Percentiles rank a stretch among this genome's conserved stretches.
These are phyloP conservation scores for Debaryomycetaceae sp. DNA, from an alignment of 1,139 yeast genomes.

Conservation along the genomic window DNA sequence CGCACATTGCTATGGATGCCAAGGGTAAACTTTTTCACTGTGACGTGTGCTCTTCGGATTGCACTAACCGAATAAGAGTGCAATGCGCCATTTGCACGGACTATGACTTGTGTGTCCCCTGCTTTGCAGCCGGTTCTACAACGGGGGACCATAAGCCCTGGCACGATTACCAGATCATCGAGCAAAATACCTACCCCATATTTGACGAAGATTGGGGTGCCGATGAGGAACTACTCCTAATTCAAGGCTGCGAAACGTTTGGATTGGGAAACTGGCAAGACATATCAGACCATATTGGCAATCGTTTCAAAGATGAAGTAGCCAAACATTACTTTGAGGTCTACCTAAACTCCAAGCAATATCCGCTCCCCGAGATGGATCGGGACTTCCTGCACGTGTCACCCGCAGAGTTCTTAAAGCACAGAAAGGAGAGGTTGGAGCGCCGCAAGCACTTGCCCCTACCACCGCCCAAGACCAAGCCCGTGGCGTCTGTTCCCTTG, in stretches of 20 bases:
- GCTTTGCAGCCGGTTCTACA: conserved; percentile 80
- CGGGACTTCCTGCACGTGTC: conserved; percentile 59
- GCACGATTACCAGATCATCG: conserved; percentile 89
- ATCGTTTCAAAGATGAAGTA: conserved; percentile 87
- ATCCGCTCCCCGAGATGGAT: conserved; percentile 81
- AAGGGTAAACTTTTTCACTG: conserved; percentile 69
- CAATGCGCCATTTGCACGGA: conserved; percentile 91
- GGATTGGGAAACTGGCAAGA: conserved; percentile 99
- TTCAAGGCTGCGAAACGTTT: conserved; percentile 86
- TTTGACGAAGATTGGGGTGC: conserved; percentile 96
- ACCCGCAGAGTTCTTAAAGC: conserved; percentile 65
- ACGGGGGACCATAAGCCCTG: conserved; percentile 89
- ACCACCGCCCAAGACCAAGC: conserved; percentile 78
- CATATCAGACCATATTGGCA: conserved; percentile 91
- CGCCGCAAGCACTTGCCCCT: conserved; percentile 60
- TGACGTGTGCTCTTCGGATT: conserved; percentile 91
- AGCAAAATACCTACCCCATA: conserved; percentile 92
- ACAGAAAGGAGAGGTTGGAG: conserved; percentile 70
- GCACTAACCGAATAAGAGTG: conserved; percentile 86
- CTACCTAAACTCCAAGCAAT: conserved; percentile 63
- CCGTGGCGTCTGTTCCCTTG: conserved; percentile 88
- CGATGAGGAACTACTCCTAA: conserved; percentile 83
- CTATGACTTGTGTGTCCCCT: conserved; percentile 93
- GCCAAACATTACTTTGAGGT: conserved; percentile 71
- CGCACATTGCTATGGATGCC: conserved; percentile 17